Conservation (phyloP, 1,284 basidiomycete genomes). For the Ustilago hordei region DNA sequence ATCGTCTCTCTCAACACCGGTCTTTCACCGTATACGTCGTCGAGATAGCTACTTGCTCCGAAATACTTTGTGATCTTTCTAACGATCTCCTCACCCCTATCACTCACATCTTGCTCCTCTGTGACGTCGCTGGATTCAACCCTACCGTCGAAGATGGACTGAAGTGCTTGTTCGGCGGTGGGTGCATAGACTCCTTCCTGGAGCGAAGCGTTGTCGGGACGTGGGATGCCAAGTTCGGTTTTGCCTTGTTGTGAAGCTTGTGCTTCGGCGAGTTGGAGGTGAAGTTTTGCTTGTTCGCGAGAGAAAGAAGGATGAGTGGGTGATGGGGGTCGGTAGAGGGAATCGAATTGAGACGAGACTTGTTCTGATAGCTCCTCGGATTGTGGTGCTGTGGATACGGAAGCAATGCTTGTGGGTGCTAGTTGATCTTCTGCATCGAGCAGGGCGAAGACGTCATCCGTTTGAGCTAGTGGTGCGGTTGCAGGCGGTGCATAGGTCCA, state of each 20-base stretch:
- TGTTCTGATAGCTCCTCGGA: background rate
- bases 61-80: slow-evolving; percentile 35
- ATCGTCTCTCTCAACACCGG: slow-evolving; percentile 33
- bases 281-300: slow-evolving; percentile 36
- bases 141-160: slow-evolving; percentile 11
- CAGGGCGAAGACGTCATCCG: slow-evolving; percentile 36
- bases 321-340: slow-evolving; percentile 30
- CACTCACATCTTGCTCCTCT: slow-evolving; percentile 7
- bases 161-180: slow-evolving; percentile 29
- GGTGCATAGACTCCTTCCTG: slow-evolving; percentile 43
- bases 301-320: slow-evolving; percentile 31
- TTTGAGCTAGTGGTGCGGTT: slow-evolving; percentile 17
- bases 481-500: background rate
- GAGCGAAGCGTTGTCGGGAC: slow-evolving; percentile 26
- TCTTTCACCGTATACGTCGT: slow-evolving; percentile 37
- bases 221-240: slow-evolving; percentile 25
- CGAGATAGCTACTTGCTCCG: slow-evolving; percentile 17
- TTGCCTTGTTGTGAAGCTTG: slow-evolving; percentile 28
- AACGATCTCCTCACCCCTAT: slow-evolving; percentile 15
- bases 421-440: slow-evolving; percentile 15
- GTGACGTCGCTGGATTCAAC: slow-evolving; percentile 8
- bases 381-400: background rate
- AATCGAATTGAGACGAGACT: slow-evolving; percentile 15
- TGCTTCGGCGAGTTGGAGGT: slow-evolving; percentile 27
- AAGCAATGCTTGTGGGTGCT: background rate